Conservation (phyloP, 176 grass and related monocot genomes). For the Aechmea fasciata region DNA sequence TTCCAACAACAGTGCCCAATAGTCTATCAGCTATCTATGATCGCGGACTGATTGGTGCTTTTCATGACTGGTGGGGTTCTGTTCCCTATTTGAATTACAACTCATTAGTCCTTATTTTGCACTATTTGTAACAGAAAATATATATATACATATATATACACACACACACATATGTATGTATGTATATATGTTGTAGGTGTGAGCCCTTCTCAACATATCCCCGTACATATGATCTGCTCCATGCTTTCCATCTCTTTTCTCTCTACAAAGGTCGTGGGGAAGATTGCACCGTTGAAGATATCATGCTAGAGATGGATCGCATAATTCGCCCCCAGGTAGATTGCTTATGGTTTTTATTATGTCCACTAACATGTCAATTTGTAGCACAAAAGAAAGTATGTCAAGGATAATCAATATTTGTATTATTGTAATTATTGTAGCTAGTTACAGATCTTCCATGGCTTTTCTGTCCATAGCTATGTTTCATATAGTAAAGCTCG, state of each 20-base stretch:
- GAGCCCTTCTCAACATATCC: conserved; percentile 97
- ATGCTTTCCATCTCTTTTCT: conserved; percentile 75
- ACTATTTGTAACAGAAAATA: conserved; percentile 15
- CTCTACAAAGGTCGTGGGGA: conserved; percentile 46
- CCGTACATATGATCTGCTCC: conserved; percentile 81
- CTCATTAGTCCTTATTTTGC: background rate
- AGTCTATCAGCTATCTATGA: conserved; percentile 76
- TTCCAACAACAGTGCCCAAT: conserved; percentile 56
- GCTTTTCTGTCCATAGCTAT: background rate
- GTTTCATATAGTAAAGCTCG: background rate
- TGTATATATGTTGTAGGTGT: conserved; percentile 50
- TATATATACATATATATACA: background rate
- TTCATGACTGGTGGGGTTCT: conserved; percentile 87
- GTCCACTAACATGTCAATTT: background rate
- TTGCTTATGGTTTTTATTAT: background rate
- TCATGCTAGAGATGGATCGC: conserved; percentile 92
- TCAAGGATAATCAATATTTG: background rate
- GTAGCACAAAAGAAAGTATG: background rate
- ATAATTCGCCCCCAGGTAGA: conserved; percentile 65
- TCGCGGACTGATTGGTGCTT: conserved; percentile 68
- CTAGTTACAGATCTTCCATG: background rate
- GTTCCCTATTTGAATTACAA: background rate
- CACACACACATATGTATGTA: no score
- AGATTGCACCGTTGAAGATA: conserved; percentile 75
- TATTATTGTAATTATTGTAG: background rate